Base-by-base conservation (phyloP, 129 eudicot genomes). In the Pittosporum tobira region DNA sequence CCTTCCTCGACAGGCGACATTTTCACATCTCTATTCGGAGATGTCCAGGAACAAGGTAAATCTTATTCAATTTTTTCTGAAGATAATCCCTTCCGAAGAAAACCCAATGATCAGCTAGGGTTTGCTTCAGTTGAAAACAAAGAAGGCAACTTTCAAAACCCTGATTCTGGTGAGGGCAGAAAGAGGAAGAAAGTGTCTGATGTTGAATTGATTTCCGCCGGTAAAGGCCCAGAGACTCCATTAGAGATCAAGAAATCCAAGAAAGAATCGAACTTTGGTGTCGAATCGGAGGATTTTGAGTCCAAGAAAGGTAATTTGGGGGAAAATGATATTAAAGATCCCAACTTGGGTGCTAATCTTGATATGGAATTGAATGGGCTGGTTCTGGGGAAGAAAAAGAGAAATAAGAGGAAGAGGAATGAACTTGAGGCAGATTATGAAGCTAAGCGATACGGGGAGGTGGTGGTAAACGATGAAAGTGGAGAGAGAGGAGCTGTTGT, bases 401-500 rank as follows among this genome's bases (percentile, higher is more conserved):
- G 77, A 78, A 87, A 82, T 73, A 90, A 93, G 81, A 81, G 99
- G 81, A 93, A 93, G 84, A 84, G 96, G 71, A 87, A 74, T 62
- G 96, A 93, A 57, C 47, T 93, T 37, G 99, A 93, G 79, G 82
- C 85, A 28, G 93, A 79, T 52, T 93, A 93, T 28, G 96, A 93
- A 65, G 94, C 70, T 36, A 81, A 57, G 58, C 65, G 72, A 43
- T 79, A 81, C 20, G 96, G 96, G 26, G 87, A 50, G 38, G 43
- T 56, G 28, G 73, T 67, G 57, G 57, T 51, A 34, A 56, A 56
- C 23, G 80, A 75, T 58, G 86, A 58, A 45, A 59, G 57, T 31
- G 75, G 68, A 47, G 72, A 23, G 21, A 68, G 68, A 29, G 71
- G 26, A 20, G 63, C 29, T 16, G 79, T 51, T 50, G 61, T 82